These are phyloP conservation scores for Dactylellina drechsleri DNA, from an alignment of 2,329 filamentous ascomycete species.

Conservation along the genomic window DNA sequence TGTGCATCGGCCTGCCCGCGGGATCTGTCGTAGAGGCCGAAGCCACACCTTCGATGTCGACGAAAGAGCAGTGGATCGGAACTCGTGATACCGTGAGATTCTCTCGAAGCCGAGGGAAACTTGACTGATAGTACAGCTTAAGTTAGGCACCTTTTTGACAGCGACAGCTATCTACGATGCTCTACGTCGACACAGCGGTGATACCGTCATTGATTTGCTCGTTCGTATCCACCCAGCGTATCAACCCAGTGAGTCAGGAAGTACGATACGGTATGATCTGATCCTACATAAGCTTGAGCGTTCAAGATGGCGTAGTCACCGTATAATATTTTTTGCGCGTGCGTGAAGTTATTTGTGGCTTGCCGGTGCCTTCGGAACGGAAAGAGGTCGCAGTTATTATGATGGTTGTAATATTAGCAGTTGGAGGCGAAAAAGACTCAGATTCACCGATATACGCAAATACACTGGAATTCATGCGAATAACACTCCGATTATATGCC, in stretches of 20 bases:
- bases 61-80: conserved; percentile 12
- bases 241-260: conserved; percentile 37
- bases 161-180: not conserved
- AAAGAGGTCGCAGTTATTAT: not conserved
- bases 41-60: conserved; percentile 28
- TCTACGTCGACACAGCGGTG: conserved; percentile 41
- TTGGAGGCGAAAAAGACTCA: conserved; percentile 7
- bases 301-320: not conserved
- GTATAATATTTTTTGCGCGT: not conserved
- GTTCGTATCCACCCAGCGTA: not conserved
- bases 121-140: not conserved
- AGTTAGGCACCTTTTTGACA: conserved; percentile 2
- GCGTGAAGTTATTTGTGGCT: conserved; percentile 1
- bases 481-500: conserved; percentile 6
- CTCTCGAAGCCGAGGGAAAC: conserved; percentile 11
- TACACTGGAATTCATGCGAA: conserved; percentile 13
- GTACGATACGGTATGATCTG: conserved; percentile 6
- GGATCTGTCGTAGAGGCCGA: conserved; percentile 34
- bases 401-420: conserved; percentile 8
- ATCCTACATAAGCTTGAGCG: conserved; percentile 30
- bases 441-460: conserved; percentile 1
- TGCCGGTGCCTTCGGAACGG: conserved; percentile 16
- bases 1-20: conserved; percentile 38
- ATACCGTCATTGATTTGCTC: conserved; percentile 15
- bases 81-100: conserved; percentile 20